Percentiles rank a stretch among this genome's conserved stretches.
Conservation (phyloP, 495 filamentous ascomycete species). For the Aspergillus sclerotiicarbonarius region DNA sequence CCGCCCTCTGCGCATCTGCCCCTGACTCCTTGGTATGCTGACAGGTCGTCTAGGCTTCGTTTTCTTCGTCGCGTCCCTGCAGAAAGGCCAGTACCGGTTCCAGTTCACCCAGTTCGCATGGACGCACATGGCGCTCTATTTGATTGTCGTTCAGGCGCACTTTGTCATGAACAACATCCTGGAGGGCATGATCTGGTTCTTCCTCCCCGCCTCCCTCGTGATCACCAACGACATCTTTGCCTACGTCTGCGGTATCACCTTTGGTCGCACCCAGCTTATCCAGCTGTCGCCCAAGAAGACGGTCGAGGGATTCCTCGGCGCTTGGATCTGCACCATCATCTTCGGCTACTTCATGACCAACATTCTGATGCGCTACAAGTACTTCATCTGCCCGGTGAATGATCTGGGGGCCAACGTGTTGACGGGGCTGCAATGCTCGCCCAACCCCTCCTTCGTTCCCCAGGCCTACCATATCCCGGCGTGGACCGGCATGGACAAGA, state of each 20-base stretch:
- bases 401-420: constrained; percentile 91
- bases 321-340: constrained; percentile 91
- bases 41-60: constrained; percentile 72
- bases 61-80: constrained; percentile 95
- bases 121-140: constrained; percentile 98
- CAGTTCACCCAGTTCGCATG: constrained; percentile 99
- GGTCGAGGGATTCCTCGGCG: constrained; percentile 95
- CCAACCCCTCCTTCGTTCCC: constrained; percentile 89
- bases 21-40: neutral
- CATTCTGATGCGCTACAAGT: constrained; percentile 85
- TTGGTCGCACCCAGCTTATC: constrained; percentile 94
- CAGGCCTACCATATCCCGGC: constrained; percentile 79
- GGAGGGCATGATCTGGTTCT: constrained; percentile 99
- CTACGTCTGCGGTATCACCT: constrained; percentile 95
- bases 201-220: constrained; percentile 90
- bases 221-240: constrained; percentile 99
- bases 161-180: constrained; percentile 99
- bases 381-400: constrained; percentile 98
- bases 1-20: neutral
- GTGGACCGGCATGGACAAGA: constrained; percentile 58
- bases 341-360: constrained; percentile 84
- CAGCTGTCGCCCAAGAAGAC: constrained; percentile 99
- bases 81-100: constrained; percentile 93
- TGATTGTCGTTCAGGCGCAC: constrained; percentile 97
- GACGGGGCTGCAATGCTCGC: constrained; percentile 84